phyloP scores from a whole-genome alignment of 495 filamentous ascomycete genomes.

The Lindgomyces ingoldianus region DNA sequence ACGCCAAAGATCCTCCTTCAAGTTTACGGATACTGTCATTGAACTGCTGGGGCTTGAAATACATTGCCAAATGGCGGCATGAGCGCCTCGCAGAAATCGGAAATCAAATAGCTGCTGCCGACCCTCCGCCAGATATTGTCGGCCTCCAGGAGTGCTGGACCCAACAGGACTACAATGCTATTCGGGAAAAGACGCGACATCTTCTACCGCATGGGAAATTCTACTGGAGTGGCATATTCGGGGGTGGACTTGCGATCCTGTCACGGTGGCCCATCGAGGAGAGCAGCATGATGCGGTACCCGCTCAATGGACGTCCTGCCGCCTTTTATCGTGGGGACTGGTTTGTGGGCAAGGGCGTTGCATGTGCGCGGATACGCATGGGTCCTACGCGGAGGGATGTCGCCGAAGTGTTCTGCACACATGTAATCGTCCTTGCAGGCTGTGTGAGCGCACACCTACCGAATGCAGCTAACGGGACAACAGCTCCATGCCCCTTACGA shows the following conservation, averaged over 20 bases:
- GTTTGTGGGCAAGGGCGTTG: constrained; percentile 94
- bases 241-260: constrained; percentile 87
- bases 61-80: constrained; percentile 72
- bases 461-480: constrained; percentile 19
- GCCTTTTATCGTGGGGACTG: constrained; percentile 94
- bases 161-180: constrained; percentile 81
- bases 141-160: constrained; percentile 96
- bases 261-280: constrained; percentile 96
- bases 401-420: constrained; percentile 92
- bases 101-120: constrained; percentile 45
- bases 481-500: constrained; percentile 89
- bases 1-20: constrained; percentile 12
- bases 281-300: constrained; percentile 80
- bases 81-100: constrained; percentile 86
- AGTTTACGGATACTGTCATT: constrained; percentile 72
- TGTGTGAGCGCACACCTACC: background rate
- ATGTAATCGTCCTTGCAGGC: constrained; percentile 51
- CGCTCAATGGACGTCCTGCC: constrained; percentile 90
- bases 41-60: constrained; percentile 97
- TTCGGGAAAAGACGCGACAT: constrained; percentile 70
- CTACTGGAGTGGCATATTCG: constrained; percentile 86
- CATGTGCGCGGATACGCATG: constrained; percentile 75
- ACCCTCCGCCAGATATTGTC: constrained; percentile 79
- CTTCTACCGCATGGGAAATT: constrained; percentile 93
- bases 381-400: constrained; percentile 67